These are phyloP conservation scores for Achaetomiella virescens DNA, from an alignment of 495 filamentous ascomycete genomes.

Conservation along the genomic window DNA sequence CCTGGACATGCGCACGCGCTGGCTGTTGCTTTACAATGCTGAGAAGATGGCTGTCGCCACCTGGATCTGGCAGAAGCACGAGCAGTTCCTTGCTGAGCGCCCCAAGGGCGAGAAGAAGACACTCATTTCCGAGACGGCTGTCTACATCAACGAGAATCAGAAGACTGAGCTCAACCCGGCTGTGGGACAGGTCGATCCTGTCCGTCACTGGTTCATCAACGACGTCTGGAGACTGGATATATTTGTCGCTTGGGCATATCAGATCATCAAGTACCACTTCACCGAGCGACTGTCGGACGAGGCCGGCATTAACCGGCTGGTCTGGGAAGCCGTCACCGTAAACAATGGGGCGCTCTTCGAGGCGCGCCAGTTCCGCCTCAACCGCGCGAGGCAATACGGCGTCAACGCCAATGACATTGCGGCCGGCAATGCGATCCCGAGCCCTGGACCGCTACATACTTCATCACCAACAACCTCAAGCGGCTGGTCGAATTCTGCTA, in stretches of 20 bases:
- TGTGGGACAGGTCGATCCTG: conserved; percentile 59
- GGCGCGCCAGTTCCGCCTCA: conserved; percentile 65
- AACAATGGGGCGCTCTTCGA: conserved; percentile 63
- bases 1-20: conserved; percentile 59
- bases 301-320: conserved; percentile 41
- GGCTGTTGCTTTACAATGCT: conserved; percentile 80
- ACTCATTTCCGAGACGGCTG: conserved; percentile 61
- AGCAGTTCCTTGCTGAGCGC: conserved; percentile 46
- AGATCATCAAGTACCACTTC: conserved; percentile 62
- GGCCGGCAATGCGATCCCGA: conserved; percentile 64
- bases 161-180: conserved; percentile 55
- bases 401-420: conserved; percentile 55
- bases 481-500: conserved; percentile 48
- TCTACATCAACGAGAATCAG: conserved; percentile 61
- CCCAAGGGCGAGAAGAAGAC: conserved; percentile 43
- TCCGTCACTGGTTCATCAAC: conserved; percentile 76
- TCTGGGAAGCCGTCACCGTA: conserved; percentile 77
- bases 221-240: conserved; percentile 68
- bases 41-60: conserved; percentile 85
- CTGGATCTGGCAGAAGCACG: conserved; percentile 71
- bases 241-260: conserved; percentile 68
- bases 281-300: conserved; percentile 47
- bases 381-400: conserved; percentile 62
- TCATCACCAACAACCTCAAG: conserved; percentile 50
- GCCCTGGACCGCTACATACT: conserved; percentile 71